phyloP scores from a whole-genome alignment of 2,329 filamentous ascomycete species.

The Aspergillus texensis region DNA sequence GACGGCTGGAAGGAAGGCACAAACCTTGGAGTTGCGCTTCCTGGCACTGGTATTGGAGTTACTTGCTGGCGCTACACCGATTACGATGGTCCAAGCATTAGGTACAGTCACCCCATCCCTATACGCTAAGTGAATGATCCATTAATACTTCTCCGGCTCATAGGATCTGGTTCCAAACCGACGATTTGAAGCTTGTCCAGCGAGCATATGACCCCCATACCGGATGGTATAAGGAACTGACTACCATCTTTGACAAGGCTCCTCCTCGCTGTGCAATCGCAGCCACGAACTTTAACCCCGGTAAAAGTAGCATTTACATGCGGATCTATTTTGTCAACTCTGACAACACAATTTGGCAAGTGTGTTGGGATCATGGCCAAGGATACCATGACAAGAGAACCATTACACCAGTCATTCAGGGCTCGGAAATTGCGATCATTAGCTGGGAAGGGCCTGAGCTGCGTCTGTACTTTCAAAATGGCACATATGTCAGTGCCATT shows the following conservation, averaged over 20 bases:
- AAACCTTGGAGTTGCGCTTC: conserved; percentile 13
- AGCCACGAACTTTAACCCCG: conserved; percentile 5
- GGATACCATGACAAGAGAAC: not conserved
- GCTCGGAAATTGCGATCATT: conserved; percentile 10
- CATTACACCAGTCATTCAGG: conserved; percentile 8
- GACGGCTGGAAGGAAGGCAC: conserved; percentile 11
- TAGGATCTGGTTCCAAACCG: conserved; percentile 9
- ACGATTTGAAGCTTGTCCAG: conserved; percentile 2
- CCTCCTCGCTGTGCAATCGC: conserved; percentile 7
- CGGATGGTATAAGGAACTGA: conserved; percentile 4
- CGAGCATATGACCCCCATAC: conserved; percentile 2
- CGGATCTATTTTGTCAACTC: conserved; percentile 10
- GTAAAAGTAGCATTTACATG: not conserved
- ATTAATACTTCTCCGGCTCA: not conserved
- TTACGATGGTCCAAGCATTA: not conserved
- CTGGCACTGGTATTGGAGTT: conserved; percentile 14
- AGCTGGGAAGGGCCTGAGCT: conserved; percentile 11
- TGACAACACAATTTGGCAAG: conserved; percentile 8
- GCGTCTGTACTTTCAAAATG: conserved; percentile 15
- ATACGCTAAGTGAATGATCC: not conserved
- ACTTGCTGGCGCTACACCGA: conserved; percentile 7
- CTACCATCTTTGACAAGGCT: conserved; percentile 4
- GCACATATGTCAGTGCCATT: conserved; percentile 9
- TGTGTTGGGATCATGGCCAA: conserved; percentile 5
- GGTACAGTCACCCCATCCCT: not conserved